These are phyloP conservation scores for Brettanomyces sp. DNA, from an alignment of 805 yeast genomes.

Conservation along the genomic window DNA sequence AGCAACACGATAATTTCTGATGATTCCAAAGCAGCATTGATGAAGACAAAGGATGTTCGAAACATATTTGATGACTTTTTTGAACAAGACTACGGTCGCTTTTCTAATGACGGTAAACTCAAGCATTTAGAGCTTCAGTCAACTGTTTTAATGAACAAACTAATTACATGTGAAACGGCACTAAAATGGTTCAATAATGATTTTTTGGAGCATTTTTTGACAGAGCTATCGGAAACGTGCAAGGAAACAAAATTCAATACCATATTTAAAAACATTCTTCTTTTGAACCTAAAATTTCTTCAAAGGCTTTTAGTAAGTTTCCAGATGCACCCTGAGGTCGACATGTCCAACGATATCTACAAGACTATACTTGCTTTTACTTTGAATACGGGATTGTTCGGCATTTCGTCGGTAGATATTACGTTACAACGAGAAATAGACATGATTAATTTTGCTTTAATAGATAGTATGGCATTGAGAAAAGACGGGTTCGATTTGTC, in stretches of 20 bases:
- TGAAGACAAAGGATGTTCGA: background rate
- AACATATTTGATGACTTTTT: background rate
- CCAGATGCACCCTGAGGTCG: background rate
- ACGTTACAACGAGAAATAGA: constrained; percentile 1
- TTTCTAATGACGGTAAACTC: background rate
- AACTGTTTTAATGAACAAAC: constrained; percentile 6
- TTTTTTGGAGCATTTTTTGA: background rate
- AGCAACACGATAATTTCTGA: constrained; percentile 12
- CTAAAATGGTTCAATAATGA: background rate
- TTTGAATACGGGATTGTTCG: background rate
- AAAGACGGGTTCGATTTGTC: background rate
- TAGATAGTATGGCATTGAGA: constrained; percentile 1
- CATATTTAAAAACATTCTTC: background rate
- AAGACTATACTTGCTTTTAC: background rate
- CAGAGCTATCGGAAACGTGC: background rate
- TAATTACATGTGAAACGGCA: constrained; percentile 2
- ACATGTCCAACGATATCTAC: background rate
- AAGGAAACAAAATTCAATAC: background rate
- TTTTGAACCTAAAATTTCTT: constrained; percentile 1
- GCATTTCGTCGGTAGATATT: background rate
- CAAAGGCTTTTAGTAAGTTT: background rate
- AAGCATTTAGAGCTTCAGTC: constrained; percentile 7
- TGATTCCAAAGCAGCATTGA: constrained; percentile 2
- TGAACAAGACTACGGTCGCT: background rate
- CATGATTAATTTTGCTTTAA: constrained; percentile 4